Conservation (phyloP, 2,329 filamentous ascomycete species). For the Thielaviopsis cerberus region DNA sequence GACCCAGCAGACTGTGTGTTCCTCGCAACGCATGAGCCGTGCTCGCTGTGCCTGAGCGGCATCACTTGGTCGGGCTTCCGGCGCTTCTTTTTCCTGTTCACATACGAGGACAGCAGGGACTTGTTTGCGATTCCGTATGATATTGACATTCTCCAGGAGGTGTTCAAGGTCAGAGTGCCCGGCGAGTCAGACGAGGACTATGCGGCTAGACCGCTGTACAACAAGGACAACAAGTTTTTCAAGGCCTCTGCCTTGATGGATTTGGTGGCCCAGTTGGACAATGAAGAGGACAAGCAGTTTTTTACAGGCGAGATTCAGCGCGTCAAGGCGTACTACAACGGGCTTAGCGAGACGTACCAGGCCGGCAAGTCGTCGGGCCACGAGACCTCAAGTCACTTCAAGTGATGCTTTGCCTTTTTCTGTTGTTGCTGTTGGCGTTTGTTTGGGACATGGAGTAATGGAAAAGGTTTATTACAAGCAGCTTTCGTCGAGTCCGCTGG, state of each 20-base stretch:
- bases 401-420: slow-evolving; percentile 15
- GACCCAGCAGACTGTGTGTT: slow-evolving; percentile 33
- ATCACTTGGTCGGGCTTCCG: slow-evolving; percentile 40
- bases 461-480: not conserved
- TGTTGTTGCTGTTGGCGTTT: not conserved
- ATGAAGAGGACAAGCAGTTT: slow-evolving; percentile 18
- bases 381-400: slow-evolving; percentile 30
- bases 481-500: slow-evolving; percentile 2
- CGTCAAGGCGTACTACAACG: slow-evolving; percentile 30
- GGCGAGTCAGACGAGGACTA: slow-evolving; percentile 23
- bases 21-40: slow-evolving; percentile 40
- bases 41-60: slow-evolving; percentile 37
- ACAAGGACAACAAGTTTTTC: slow-evolving; percentile 38
- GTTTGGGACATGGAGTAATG: not conserved
- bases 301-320: slow-evolving; percentile 26
- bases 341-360: slow-evolving; percentile 30
- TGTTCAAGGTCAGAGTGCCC: slow-evolving; percentile 30
- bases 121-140: slow-evolving; percentile 37
- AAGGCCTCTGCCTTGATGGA: slow-evolving; percentile 23
- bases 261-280: slow-evolving; percentile 21
- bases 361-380: slow-evolving; percentile 25
- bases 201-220: slow-evolving; percentile 28
- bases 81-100: slow-evolving; percentile 39
- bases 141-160: slow-evolving; percentile 36
- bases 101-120: slow-evolving; percentile 38